Evolutionary conservation across 2,329 filamentous ascomycete genomes (phyloP).

Genomic region (Xenoacremonium recifei): DNA sequence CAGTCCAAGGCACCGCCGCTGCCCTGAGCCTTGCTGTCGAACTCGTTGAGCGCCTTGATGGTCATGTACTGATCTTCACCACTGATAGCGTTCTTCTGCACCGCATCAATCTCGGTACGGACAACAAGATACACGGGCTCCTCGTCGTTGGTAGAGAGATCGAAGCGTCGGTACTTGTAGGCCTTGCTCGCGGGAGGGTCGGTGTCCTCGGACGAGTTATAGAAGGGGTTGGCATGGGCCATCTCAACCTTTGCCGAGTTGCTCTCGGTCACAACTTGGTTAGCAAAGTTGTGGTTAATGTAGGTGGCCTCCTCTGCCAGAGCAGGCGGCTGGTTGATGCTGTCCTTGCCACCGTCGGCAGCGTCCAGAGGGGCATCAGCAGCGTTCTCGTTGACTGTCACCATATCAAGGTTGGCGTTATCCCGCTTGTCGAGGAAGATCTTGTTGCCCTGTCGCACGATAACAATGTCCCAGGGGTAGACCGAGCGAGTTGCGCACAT

Average conservation of each 20-base stretch:
- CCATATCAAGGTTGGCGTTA: constrained; percentile 90
- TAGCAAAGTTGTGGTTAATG: constrained; percentile 99
- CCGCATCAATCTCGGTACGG: constrained; percentile 90
- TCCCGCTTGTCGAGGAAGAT: constrained; percentile 99
- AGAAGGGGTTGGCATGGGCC: constrained; percentile 92
- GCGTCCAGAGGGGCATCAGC: constrained; percentile 90
- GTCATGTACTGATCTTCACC: constrained; percentile 90
- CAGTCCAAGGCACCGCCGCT: constrained; percentile 94
- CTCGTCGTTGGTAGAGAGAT: constrained; percentile 91
- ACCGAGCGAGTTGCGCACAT: constrained; percentile 98
- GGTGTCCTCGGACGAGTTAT: constrained; percentile 88
- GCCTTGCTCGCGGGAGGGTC: constrained; percentile 93
- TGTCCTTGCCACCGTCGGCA: constrained; percentile 88
- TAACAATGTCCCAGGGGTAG: constrained; percentile 98
- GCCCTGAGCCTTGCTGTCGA: constrained; percentile 96
- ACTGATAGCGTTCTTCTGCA: constrained; percentile 90
- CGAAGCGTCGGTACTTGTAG: constrained; percentile 98
- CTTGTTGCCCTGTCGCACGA: constrained; percentile 90
- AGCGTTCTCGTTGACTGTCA: constrained; percentile 98
- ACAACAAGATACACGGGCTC: constrained; percentile 92
- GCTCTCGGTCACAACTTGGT: constrained; percentile 88
- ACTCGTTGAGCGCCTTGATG: constrained; percentile 97
- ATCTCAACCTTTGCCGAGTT: constrained; percentile 78
- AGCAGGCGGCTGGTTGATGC: constrained; percentile 88
- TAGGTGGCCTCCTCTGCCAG: constrained; percentile 97